Percentiles rank a stretch among this genome's conserved stretches.
Evolutionary conservation across 352 stramenopile genomes (phyloP).

Genomic region (Thalassiosira mediterranea): DNA sequence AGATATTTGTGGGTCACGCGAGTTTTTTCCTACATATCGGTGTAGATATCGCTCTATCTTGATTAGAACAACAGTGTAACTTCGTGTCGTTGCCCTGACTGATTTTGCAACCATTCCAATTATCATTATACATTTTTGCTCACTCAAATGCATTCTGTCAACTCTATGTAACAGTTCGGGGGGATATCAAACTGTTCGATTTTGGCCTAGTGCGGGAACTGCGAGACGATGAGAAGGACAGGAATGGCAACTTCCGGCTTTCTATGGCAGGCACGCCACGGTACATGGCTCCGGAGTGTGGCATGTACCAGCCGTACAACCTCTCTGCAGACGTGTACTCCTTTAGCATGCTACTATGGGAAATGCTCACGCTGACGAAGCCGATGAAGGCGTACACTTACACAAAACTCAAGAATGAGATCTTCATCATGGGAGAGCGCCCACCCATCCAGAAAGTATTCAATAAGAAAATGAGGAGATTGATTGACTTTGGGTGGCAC

Average conservation of each 20-base stretch:
- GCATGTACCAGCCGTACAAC: slow-evolving; percentile 85
- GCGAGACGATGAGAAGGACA: slow-evolving; percentile 17
- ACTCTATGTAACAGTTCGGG: slow-evolving; percentile 51
- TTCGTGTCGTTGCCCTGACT: too few species aligned
- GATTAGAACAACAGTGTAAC: too few species aligned
- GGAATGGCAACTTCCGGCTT: slow-evolving; percentile 44
- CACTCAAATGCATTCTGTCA: too few species aligned
- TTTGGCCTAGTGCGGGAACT: slow-evolving; percentile 63
- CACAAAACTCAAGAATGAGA: slow-evolving; percentile 34
- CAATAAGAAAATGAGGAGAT: slow-evolving; percentile 31
- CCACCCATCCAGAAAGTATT: slow-evolving; percentile 38
- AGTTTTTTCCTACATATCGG: too few species aligned
- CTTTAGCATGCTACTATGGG: slow-evolving; percentile 92
- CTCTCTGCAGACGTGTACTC: slow-evolving; percentile 93
- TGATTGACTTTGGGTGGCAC: slow-evolving; percentile 54
- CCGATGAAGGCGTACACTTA: slow-evolving; percentile 42
- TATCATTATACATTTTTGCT: too few species aligned
- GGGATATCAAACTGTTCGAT: slow-evolving; percentile 64
- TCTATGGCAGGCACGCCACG: slow-evolving; percentile 57
- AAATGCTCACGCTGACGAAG: slow-evolving; percentile 87
- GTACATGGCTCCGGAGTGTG: slow-evolving; percentile 68
- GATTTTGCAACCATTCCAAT: too few species aligned
- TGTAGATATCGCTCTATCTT: too few species aligned
- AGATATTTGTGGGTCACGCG: too few species aligned
- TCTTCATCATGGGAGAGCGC: slow-evolving; percentile 37